A percentile compares a stretch with the other conserved stretches of the same genome.
Conservation (phyloP, 2,329 filamentous ascomycete genomes). For the Zalaria sp. region DNA sequence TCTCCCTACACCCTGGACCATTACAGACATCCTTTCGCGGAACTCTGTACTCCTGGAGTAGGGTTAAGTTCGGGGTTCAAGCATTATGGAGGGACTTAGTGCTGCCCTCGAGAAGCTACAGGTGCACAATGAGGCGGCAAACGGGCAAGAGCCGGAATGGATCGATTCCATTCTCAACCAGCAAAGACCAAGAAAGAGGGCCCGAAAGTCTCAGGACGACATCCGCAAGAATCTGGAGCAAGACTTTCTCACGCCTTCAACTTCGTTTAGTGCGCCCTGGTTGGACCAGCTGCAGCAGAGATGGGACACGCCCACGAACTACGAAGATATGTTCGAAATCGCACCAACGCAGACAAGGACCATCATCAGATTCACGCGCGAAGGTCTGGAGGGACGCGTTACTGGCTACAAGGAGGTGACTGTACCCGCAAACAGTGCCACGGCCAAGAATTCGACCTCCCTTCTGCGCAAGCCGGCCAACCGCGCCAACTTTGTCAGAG, state of each 20-base stretch:
- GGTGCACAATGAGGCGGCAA: not conserved
- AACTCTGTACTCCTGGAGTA: too few species aligned
- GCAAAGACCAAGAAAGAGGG: slow-evolving; percentile 36
- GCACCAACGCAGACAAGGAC: slow-evolving; percentile 87
- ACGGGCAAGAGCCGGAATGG: not conserved
- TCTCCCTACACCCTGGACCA: too few species aligned
- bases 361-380: slow-evolving; percentile 81
- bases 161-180: slow-evolving; percentile 48
- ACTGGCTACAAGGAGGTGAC: slow-evolving; percentile 92
- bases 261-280: slow-evolving; percentile 71
- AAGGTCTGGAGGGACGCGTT: slow-evolving; percentile 83
- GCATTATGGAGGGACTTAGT: slow-evolving; percentile 2
- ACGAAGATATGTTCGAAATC: slow-evolving; percentile 71
- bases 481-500: slow-evolving; percentile 80
- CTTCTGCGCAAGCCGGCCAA: slow-evolving; percentile 73
- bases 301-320: slow-evolving; percentile 73
- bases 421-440: slow-evolving; percentile 74
- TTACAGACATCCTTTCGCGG: too few species aligned
- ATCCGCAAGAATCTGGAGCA: slow-evolving; percentile 60
- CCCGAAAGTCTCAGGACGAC: slow-evolving; percentile 41
- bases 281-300: slow-evolving; percentile 76
- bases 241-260: slow-evolving; percentile 66
- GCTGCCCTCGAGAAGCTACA: slow-evolving; percentile 2
- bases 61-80: too few species aligned
- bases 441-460: slow-evolving; percentile 90